A percentile compares a stretch with the other conserved stretches of the same genome.
These are phyloP conservation scores for Saturnispora sanitii DNA, from an alignment of 805 yeast genomes.

Conservation along the genomic window DNA sequence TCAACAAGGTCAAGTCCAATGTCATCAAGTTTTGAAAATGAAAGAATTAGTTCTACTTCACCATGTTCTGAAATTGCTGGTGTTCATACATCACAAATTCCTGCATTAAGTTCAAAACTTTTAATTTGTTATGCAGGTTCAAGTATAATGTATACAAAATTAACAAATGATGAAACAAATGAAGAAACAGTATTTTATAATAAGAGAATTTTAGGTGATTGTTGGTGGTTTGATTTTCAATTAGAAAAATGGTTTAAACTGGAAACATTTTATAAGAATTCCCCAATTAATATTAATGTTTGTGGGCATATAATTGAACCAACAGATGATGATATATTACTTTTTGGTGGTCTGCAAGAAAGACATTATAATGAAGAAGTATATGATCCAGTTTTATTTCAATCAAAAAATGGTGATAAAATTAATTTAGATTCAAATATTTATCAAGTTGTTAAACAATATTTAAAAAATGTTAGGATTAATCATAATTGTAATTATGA, in stretches of 20 bases:
- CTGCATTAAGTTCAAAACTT: constrained; percentile 15
- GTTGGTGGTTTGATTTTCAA: constrained; percentile 41
- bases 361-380: constrained; percentile 7
- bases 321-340: constrained; percentile 16
- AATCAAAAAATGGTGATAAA: background rate
- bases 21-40: constrained; percentile 1
- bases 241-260: constrained; percentile 32
- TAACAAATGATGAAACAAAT: constrained; percentile 15
- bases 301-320: constrained; percentile 21
- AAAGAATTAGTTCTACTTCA: constrained; percentile 1
- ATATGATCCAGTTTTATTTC: background rate
- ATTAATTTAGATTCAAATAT: background rate
- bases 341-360: constrained; percentile 21
- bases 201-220: constrained; percentile 33
- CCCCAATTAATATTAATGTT: constrained; percentile 4
- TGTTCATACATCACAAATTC: constrained; percentile 6
- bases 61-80: constrained; percentile 1
- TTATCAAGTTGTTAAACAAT: background rate
- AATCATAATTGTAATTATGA: background rate
- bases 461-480: background rate
- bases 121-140: constrained; percentile 28
- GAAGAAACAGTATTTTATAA: constrained; percentile 12
- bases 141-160: constrained; percentile 18
- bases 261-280: constrained; percentile 11
- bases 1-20: background rate